Percentiles rank a stretch among this genome's conserved stretches.
Evolutionary conservation across 148 eudicot genomes (phyloP).

Genomic region (Cornus florida): DNA sequence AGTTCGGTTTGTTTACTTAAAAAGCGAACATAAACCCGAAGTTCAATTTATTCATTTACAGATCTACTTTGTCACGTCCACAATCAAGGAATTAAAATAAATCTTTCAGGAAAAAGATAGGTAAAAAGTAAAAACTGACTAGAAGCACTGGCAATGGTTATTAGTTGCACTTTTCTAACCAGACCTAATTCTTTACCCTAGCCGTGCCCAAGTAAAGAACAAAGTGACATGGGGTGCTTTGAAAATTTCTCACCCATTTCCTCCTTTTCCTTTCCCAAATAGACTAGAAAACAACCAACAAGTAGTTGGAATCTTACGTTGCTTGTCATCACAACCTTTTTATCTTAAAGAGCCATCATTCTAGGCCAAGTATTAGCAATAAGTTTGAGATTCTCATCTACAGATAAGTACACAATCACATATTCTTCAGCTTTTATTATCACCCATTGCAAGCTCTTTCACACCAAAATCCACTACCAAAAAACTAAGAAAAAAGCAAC

Average conservation of each 20-base stretch:
- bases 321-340: background rate
- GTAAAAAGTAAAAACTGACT: too few relatives aligned
- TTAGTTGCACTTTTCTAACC: too few relatives aligned
- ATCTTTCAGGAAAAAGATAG: too few relatives aligned
- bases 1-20: too few relatives aligned
- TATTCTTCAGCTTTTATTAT: background rate
- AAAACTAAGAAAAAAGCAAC: background rate
- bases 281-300: background rate
- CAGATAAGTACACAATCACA: background rate
- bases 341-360: background rate
- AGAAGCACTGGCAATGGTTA: too few relatives aligned
- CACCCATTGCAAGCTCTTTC: background rate
- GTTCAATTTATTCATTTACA: too few relatives aligned
- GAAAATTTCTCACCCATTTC: background rate
- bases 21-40: too few relatives aligned
- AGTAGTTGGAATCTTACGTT: constrained; percentile 15
- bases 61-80: too few relatives aligned
- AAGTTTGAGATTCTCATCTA: background rate
- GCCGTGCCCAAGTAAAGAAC: too few relatives aligned
- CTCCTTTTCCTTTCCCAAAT: background rate
- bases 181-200: too few relatives aligned
- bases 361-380: constrained; percentile 8
- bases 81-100: too few relatives aligned
- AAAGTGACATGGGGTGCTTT: background rate
- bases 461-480: background rate